phyloP scores from a whole-genome alignment of 2,329 filamentous ascomycete species.

The Paecilomyces fulvus region DNA sequence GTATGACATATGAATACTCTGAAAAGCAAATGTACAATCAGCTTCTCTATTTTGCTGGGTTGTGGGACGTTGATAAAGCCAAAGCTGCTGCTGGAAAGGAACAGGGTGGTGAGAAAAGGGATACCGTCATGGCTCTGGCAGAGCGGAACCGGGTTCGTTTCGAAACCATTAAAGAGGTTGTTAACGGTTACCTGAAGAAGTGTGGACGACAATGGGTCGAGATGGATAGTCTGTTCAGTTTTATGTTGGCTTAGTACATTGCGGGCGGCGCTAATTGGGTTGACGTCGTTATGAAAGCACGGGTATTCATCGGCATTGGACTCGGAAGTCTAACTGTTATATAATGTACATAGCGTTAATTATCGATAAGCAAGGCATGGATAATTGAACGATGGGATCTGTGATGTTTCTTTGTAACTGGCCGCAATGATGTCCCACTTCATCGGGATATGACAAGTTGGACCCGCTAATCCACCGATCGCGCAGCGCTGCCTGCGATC shows the following conservation, averaged over 20 bases:
- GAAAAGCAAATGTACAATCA: conserved; percentile 95
- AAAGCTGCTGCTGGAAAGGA: conserved; percentile 45
- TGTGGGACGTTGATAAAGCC: conserved; percentile 88
- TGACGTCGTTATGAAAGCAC: not conserved
- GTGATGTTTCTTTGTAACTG: not conserved
- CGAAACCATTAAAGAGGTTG: conserved; percentile 62
- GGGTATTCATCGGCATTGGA: not conserved
- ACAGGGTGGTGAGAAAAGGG: conserved; percentile 46
- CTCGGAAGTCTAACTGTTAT: not conserved
- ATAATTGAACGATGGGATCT: not conserved
- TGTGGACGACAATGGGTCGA: conserved; percentile 88
- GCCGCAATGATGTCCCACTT: not conserved
- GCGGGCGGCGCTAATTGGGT: conserved; percentile 5
- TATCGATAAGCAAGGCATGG: not conserved
- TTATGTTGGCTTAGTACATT: conserved; percentile 40
- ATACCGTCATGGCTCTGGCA: conserved; percentile 61
- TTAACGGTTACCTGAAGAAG: conserved; percentile 78
- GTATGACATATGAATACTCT: conserved; percentile 78
- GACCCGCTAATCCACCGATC: not conserved
- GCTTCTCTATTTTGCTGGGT: conserved; percentile 70
- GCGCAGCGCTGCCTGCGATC: not conserved
- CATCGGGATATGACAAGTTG: not conserved
- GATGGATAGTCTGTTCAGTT: conserved; percentile 77
- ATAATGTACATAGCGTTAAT: not conserved
- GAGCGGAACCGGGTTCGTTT: conserved; percentile 79